Conservation (phyloP, 148 eudicot species). For the Silene conica region DNA sequence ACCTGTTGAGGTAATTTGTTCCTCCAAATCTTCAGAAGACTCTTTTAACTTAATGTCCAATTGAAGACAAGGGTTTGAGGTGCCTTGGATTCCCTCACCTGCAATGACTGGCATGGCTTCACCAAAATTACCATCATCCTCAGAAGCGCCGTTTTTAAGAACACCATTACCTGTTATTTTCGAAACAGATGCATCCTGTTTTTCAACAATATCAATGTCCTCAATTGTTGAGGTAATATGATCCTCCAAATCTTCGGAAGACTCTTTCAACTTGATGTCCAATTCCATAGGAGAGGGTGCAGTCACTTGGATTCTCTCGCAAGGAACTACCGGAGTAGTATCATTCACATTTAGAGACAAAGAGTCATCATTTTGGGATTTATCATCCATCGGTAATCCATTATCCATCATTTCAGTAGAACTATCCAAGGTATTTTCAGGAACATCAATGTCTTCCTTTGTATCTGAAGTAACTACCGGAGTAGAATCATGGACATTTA, state of each 20-base stretch:
- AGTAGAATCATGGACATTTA: slow-evolving; percentile 13
- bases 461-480: background rate
- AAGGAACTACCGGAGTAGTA: slow-evolving; percentile 9
- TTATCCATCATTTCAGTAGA: slow-evolving; percentile 15
- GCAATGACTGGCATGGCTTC: background rate
- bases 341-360: slow-evolving; percentile 11
- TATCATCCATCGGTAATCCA: slow-evolving; percentile 17
- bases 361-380: slow-evolving; percentile 17
- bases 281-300: slow-evolving; percentile 11
- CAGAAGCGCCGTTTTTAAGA: slow-evolving; percentile 18
- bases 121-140: background rate
- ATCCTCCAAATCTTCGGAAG: slow-evolving; percentile 12
- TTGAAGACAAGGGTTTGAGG: slow-evolving; percentile 4
- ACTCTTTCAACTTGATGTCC: slow-evolving; percentile 16
- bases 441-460: slow-evolving; percentile 6
- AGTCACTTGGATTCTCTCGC: slow-evolving; percentile 17
- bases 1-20: background rate
- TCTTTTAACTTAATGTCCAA: slow-evolving; percentile 17
- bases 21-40: slow-evolving; percentile 12
- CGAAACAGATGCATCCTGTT: slow-evolving; percentile 14
- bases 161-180: background rate
- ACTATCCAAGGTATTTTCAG: slow-evolving; percentile 12
- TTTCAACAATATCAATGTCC: slow-evolving; percentile 12
- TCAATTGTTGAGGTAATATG: background rate
- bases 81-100: slow-evolving; percentile 15